Conservation (phyloP, 495 filamentous ascomycete genomes). For the Neurospora hispaniola region DNA sequence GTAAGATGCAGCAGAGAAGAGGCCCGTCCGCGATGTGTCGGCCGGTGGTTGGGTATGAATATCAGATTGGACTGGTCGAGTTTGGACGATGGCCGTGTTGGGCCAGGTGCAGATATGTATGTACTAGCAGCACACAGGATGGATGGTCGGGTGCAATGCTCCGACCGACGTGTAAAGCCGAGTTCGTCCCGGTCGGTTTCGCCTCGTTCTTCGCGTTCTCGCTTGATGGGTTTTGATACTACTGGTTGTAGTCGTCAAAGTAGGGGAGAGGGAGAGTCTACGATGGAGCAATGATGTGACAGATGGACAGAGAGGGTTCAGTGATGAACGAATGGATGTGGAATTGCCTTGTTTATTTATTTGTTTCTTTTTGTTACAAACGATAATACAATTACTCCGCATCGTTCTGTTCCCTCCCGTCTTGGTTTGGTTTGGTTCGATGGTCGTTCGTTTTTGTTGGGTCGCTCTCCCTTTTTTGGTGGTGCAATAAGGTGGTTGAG, state of each 20-base stretch:
- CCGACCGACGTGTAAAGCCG: neutral
- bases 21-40: neutral
- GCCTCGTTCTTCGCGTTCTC: neutral
- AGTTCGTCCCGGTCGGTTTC: neutral
- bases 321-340: neutral
- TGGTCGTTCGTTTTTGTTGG: neutral
- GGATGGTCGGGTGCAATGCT: neutral
- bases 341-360: neutral
- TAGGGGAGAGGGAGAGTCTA: neutral
- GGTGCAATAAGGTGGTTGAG: neutral
- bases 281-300: neutral
- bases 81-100: neutral
- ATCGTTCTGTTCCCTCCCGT: neutral
- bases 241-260: neutral
- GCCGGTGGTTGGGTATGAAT: neutral
- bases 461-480: neutral
- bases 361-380: neutral
- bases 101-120: neutral
- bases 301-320: neutral
- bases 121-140: neutral
- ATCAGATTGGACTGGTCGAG: neutral
- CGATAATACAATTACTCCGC: neutral
- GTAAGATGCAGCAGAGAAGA: neutral
- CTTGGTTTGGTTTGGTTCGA: neutral
- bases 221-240: neutral